A percentile compares a stretch with the other conserved stretches of the same genome.
Conservation (phyloP, 2,329 filamentous ascomycete genomes). For the Amauroascus verrucosus region DNA sequence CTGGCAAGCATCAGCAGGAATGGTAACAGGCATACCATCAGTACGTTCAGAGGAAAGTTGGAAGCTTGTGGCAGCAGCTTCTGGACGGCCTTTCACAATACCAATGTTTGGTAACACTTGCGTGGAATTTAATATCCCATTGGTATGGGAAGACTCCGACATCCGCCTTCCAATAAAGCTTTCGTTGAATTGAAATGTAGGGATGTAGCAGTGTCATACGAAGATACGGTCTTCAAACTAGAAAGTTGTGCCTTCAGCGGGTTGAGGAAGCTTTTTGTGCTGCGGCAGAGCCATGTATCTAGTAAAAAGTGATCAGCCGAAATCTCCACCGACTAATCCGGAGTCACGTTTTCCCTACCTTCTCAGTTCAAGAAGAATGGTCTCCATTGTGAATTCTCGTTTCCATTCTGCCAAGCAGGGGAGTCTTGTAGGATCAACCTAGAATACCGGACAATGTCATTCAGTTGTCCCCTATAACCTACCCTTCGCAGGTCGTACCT, state of each 20-base stretch:
- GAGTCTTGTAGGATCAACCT: slow-evolving; percentile 75
- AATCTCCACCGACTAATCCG: not conserved
- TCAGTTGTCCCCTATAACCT: not conserved
- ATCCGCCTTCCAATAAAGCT: no score
- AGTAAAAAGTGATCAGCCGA: slow-evolving; percentile 9
- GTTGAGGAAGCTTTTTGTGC: slow-evolving; percentile 93
- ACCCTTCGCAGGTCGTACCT: slow-evolving; percentile 38
- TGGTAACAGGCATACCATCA: no score
- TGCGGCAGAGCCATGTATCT: slow-evolving; percentile 87
- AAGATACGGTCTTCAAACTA: no score
- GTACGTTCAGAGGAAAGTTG: no score
- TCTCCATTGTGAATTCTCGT: slow-evolving; percentile 90
- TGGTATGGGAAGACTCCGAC: no score
- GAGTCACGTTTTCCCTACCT: slow-evolving; percentile 43
- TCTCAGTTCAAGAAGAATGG: slow-evolving; percentile 74
- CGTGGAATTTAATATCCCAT: no score
- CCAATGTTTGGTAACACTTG: no score
- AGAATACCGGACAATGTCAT: slow-evolving; percentile 9
- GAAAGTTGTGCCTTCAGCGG: slow-evolving; percentile 69
- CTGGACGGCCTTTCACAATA: no score
- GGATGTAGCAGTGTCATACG: not conserved
- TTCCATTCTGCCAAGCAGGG: slow-evolving; percentile 85
- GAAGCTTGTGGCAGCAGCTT: no score
- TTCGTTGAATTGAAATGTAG: not conserved
- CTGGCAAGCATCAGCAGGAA: no score